Base-by-base conservation (phyloP, 441 rosid species). In the Mallotus japonicus region DNA sequence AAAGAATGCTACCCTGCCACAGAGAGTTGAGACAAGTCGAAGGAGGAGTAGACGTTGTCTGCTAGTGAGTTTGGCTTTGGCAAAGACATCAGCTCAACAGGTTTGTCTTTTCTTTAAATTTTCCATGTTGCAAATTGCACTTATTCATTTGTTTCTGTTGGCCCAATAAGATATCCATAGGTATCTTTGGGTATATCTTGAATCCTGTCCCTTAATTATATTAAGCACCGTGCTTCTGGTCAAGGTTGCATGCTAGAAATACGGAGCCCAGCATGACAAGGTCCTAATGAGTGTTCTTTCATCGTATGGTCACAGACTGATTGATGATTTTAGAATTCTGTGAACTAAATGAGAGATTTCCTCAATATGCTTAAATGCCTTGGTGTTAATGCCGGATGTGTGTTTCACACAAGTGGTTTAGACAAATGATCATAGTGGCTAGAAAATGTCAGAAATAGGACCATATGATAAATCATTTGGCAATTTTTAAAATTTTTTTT, bases 41-140 rank as follows among this genome's bases (percentile, higher is more conserved):
- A 88, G 99, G 86, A 92, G 98, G 84, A 96, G 98, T 75, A 85
- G 98, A 73, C 97, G 97, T 55, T 93, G 97, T 87, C 85, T 96
- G 68, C 78, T 96, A 77, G 86, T 92, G 92, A 93, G 99, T 86
- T 87, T 96, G 90, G 98, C 97, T 75, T 84, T 96, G 83, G 97
- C 93, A 54, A 88, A 88, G 81, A 86, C 95, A 70, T 80, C 95
- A 62, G 90, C 78, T 73, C 90, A 93, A 79, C 96, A 93, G 98
- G 99, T 96, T 80, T 56, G 73, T 75, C 61, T 58, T 63, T 65
- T 74, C 32, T 42, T 75, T 67, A 8, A 69, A 59, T 77, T 69
- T 32, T 34, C 56, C 62, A 22, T 50, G 49, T 67, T 34, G 46
- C 20, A 20, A 51, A 9, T 37, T 22, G 10, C 66, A 44, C 24